Conservation (phyloP, 257 asterid species). For the Pogostemon cablin region DNA sequence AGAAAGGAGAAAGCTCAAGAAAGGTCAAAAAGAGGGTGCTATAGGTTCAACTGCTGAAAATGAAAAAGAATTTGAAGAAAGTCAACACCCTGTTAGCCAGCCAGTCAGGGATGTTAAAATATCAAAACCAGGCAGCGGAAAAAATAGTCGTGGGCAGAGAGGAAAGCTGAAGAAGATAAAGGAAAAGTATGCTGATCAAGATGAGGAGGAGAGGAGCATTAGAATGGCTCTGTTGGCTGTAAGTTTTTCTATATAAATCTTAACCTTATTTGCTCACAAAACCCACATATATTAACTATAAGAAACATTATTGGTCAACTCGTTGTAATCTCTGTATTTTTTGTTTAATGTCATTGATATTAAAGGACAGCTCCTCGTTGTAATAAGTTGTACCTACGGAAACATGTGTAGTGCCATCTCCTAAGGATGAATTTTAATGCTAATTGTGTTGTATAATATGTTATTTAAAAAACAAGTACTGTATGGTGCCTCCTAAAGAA, state of each 20-base stretch:
- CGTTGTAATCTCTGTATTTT: constrained; percentile 1
- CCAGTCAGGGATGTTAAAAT: constrained; percentile 40
- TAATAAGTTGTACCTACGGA: constrained; percentile 12
- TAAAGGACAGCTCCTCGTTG: constrained; percentile 22
- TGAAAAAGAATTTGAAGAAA: constrained; percentile 45
- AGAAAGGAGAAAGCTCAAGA: constrained; percentile 92
- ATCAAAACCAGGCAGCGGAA: constrained; percentile 54
- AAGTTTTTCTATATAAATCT: constrained; percentile 38
- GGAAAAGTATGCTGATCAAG: constrained; percentile 99
- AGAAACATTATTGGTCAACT: constrained; percentile 18
- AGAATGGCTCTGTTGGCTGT: constrained; percentile 87
- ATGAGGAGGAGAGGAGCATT: constrained; percentile 91
- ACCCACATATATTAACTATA: constrained; percentile 10
- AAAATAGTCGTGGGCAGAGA: constrained; percentile 87
- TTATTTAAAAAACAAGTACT: constrained; percentile 1
- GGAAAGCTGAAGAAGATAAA: constrained; percentile 91
- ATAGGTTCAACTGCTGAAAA: constrained; percentile 38
- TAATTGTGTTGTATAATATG: constrained; percentile 21
- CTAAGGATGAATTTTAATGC: background rate
- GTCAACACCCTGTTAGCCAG: constrained; percentile 35
- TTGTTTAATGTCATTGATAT: constrained; percentile 19
- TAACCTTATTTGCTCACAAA: constrained; percentile 14
- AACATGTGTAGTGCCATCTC: constrained; percentile 7
- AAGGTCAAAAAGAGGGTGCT: constrained; percentile 65
- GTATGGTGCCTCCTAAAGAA: constrained; percentile 23